phyloP scores from a whole-genome alignment of 148 eudicot genomes.

The Pouteria glomerata region DNA sequence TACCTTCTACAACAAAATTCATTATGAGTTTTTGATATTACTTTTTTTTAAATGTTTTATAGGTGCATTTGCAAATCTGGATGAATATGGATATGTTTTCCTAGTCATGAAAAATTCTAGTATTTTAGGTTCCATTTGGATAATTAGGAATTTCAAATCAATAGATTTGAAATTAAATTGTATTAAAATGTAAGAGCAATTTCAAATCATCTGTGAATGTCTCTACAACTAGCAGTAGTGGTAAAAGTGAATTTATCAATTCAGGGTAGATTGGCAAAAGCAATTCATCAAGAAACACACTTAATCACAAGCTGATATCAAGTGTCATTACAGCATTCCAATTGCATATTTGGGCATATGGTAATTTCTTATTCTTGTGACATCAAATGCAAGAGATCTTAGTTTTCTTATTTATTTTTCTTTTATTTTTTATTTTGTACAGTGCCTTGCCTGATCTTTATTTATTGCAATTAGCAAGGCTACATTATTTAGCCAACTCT shows the following conservation, averaged over 20 bases:
- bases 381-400: not conserved
- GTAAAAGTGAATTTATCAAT: conserved; percentile 61
- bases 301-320: conserved; percentile 13
- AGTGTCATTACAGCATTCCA: conserved; percentile 15
- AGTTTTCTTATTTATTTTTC: no score
- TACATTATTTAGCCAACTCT: not conserved
- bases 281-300: conserved; percentile 29
- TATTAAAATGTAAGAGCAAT: no score
- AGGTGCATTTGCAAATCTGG: not conserved
- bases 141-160: no score
- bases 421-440: not conserved
- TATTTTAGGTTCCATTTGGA: no score
- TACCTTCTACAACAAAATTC: conserved; percentile 80
- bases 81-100: not conserved
- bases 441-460: not conserved
- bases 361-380: conserved; percentile 17
- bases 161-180: no score
- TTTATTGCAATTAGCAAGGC: not conserved
- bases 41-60: not conserved
- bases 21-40: conserved; percentile 40
- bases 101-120: no score
- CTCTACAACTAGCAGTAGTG: conserved; percentile 42
- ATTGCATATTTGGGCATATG: conserved; percentile 8
- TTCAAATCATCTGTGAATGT: conserved; percentile 66
- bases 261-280: conserved; percentile 50